phyloP scores from a whole-genome alignment of 768 basidiomycete species.

The Saitozyma sp. region DNA sequence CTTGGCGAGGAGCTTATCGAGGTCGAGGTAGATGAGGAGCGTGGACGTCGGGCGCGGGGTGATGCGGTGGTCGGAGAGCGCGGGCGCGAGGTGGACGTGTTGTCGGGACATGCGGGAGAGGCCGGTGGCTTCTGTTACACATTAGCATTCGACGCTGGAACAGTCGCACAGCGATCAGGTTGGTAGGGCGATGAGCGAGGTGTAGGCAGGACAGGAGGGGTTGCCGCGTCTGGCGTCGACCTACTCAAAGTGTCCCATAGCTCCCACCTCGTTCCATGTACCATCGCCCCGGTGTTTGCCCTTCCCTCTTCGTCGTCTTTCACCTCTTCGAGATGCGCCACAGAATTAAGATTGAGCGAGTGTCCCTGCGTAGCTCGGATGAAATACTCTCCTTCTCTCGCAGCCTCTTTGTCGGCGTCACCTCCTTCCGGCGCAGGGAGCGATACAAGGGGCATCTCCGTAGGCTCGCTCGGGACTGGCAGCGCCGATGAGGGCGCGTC shows the following conservation, averaged over 20 bases:
- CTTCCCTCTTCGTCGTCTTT: constrained; percentile 58
- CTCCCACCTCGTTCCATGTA: constrained; percentile 48
- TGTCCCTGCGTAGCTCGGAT: constrained; percentile 52
- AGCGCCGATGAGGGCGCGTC: not conserved
- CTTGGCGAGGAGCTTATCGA: constrained; percentile 57
- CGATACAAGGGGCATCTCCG: constrained; percentile 31
- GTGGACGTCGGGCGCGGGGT: constrained; percentile 79
- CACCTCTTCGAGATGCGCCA: constrained; percentile 39
- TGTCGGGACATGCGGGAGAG: constrained; percentile 83
- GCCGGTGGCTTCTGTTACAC: constrained; percentile 62
- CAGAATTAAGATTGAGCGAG: constrained; percentile 42
- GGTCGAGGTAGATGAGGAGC: constrained; percentile 77
- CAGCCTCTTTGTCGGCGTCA: not conserved
- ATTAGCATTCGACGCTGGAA: not conserved
- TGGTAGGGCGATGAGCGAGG: not conserved
- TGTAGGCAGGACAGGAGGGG: not conserved
- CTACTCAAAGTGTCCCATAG: constrained; percentile 46
- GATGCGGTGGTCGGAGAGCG: constrained; percentile 50
- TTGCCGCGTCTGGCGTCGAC: constrained; percentile 6
- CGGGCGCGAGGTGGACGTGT: constrained; percentile 89
- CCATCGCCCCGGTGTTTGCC: constrained; percentile 60
- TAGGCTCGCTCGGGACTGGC: constrained; percentile 4
- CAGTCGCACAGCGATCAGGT: not conserved
- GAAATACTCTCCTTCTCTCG: constrained; percentile 38
- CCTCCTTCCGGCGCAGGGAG: constrained; percentile 11